phyloP scores from a whole-genome alignment of 2,329 filamentous ascomycete species.

The Claviceps purpurea region DNA sequence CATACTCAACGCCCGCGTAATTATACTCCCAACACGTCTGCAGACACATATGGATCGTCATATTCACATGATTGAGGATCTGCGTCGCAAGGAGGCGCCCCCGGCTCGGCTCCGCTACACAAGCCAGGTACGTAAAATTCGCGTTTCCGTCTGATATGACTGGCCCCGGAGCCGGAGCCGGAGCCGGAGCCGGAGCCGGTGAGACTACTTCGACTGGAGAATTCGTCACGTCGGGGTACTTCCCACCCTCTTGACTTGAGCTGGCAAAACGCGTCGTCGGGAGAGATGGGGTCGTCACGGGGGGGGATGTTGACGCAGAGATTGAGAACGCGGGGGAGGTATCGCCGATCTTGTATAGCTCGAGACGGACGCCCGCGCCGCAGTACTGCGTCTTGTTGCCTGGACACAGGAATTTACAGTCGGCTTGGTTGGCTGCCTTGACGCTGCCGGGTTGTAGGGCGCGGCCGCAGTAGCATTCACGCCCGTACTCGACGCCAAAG shows the following conservation, averaged over 20 bases:
- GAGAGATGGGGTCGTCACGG: background rate
- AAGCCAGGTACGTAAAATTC: conserved; percentile 25
- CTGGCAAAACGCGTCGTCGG: background rate
- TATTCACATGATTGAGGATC: conserved; percentile 17
- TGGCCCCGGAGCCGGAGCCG: conserved; percentile 6
- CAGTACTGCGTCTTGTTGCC: conserved; percentile 20
- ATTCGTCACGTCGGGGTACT: background rate
- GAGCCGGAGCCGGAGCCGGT: conserved; percentile 8
- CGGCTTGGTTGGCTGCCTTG: conserved; percentile 15
- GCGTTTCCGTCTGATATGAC: conserved; percentile 19
- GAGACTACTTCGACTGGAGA: conserved; percentile 7
- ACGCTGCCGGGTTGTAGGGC: conserved; percentile 15
- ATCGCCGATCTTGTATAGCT: conserved; percentile 19
- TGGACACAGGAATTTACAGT: conserved; percentile 22
- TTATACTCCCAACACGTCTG: conserved; percentile 20
- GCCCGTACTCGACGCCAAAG: conserved; percentile 24
- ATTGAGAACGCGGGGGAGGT: background rate
- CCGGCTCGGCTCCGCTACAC: conserved; percentile 19
- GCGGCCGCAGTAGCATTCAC: conserved; percentile 25
- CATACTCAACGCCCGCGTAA: conserved; percentile 25
- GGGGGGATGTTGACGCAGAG: background rate
- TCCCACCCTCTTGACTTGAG: background rate
- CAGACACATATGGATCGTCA: conserved; percentile 22
- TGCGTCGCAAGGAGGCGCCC: conserved; percentile 19
- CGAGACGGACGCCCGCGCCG: conserved; percentile 18